Percentiles rank a stretch among this genome's conserved stretches.
Evolutionary conservation across 352 stramenopile genomes (phyloP).

Genomic region (Phytophthora idaei): DNA sequence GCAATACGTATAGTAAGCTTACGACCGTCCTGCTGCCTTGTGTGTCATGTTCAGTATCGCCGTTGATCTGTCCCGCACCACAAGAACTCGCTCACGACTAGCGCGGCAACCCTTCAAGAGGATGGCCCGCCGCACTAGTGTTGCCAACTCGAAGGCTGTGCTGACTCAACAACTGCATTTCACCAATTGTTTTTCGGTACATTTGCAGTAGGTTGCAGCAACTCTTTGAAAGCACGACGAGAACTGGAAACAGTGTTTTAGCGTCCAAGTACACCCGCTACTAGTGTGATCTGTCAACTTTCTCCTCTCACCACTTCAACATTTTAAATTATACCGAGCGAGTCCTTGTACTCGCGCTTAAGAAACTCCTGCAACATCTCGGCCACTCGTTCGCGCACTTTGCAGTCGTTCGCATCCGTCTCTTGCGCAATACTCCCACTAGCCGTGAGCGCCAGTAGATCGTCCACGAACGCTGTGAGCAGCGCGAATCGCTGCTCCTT

Average conservation of each 20-base stretch:
- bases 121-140: no score
- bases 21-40: no score
- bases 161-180: background rate
- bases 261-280: background rate
- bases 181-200: background rate
- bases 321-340: constrained; percentile 43
- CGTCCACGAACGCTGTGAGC: constrained; percentile 37
- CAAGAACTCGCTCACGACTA: no score
- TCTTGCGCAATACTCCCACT: constrained; percentile 12
- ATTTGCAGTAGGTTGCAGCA: no score
- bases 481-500: constrained; percentile 34
- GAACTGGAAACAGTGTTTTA: background rate
- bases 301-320: background rate
- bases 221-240: background rate
- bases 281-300: background rate
- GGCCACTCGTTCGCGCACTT: constrained; percentile 16
- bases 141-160: no score
- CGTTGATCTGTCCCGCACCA: no score
- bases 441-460: constrained; percentile 27
- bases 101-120: no score
- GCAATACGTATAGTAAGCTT: no score
- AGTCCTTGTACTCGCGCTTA: constrained; percentile 27
- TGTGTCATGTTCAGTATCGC: no score
- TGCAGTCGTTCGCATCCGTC: constrained; percentile 14
- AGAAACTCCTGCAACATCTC: constrained; percentile 37